phyloP scores from a whole-genome alignment of 2,329 filamentous ascomycete genomes.

The Aspergillus latus region DNA sequence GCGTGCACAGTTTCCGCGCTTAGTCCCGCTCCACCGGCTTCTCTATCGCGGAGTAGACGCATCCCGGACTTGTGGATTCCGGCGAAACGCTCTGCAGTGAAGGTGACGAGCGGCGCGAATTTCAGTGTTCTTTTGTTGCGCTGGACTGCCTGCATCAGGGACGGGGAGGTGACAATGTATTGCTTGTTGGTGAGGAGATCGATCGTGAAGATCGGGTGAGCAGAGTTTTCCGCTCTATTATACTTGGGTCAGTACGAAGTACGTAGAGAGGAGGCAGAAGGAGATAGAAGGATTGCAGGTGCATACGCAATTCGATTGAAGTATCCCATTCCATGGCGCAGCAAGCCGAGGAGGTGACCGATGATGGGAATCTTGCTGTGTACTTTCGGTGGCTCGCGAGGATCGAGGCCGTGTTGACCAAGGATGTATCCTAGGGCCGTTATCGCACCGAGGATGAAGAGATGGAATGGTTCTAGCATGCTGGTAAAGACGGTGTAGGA shows the following conservation, averaged over 20 bases:
- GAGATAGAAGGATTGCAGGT: background rate
- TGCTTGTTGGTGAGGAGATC: slow-evolving; percentile 27
- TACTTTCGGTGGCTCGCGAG: slow-evolving; percentile 28
- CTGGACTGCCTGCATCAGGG: slow-evolving; percentile 24
- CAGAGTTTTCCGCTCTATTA: slow-evolving; percentile 17
- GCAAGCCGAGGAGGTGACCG: slow-evolving; percentile 28
- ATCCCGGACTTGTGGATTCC: slow-evolving; percentile 22
- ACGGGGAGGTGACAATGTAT: slow-evolving; percentile 29
- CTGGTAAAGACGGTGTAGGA: background rate
- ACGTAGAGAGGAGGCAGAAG: too few species aligned
- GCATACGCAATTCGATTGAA: slow-evolving; percentile 23
- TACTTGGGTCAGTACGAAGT: slow-evolving; percentile 2
- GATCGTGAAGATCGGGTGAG: slow-evolving; percentile 24
- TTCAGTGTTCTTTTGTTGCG: slow-evolving; percentile 25
- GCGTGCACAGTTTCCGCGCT: slow-evolving; percentile 21
- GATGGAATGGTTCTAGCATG: background rate
- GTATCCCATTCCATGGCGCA: slow-evolving; percentile 27
- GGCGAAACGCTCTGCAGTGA: slow-evolving; percentile 18
- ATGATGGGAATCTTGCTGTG: slow-evolving; percentile 25
- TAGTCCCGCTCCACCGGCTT: slow-evolving; percentile 23
- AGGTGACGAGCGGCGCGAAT: slow-evolving; percentile 26
- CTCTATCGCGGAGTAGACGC: slow-evolving; percentile 21
- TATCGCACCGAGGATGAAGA: background rate
- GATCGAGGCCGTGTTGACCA: slow-evolving; percentile 11
- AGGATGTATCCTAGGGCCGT: background rate